Conservation (phyloP, 2,329 filamentous ascomycete genomes). For the Colletotrichum caudatum region DNA sequence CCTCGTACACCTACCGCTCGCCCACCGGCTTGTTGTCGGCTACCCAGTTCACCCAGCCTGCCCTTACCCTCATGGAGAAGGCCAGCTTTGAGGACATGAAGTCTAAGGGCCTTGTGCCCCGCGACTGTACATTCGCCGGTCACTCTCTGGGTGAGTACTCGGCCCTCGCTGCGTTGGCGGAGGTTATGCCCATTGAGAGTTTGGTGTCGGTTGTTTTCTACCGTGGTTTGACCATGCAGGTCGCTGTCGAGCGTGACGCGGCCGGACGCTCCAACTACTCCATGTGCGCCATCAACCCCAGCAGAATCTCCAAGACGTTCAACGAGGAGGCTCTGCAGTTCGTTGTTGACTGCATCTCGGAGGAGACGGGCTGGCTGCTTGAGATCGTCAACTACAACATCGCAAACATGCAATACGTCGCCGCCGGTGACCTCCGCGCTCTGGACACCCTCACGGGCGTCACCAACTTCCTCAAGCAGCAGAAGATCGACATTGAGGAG, state of each 20-base stretch:
- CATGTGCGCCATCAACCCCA: conserved; percentile 99
- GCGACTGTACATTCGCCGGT: conserved; percentile 96
- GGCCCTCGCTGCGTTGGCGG: conserved; percentile 92
- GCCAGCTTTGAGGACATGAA: conserved; percentile 99
- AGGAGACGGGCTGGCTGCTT: conserved; percentile 93
- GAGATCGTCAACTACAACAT: conserved; percentile 99
- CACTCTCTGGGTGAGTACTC: conserved; percentile 99
- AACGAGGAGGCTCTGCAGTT: conserved; percentile 98
- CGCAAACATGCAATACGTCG: conserved; percentile 81
- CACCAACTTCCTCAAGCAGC: conserved; percentile 93
- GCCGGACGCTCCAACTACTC: conserved; percentile 96
- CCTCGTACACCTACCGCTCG: conserved; percentile 96
- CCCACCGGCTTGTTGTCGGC: conserved; percentile 95
- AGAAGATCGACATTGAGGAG: conserved; percentile 97
- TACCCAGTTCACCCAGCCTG: conserved; percentile 98
- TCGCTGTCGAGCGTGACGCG: conserved; percentile 96
- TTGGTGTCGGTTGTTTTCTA: conserved; percentile 99
- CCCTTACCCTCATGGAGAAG: conserved; percentile 99
- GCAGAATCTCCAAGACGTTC: conserved; percentile 98
- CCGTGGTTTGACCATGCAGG: conserved; percentile 98
- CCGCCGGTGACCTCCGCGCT: conserved; percentile 76
- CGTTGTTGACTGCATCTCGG: conserved; percentile 93
- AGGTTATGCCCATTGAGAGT: conserved; percentile 99
- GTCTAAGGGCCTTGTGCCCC: conserved; percentile 92
- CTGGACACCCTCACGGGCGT: conserved; percentile 82